A percentile compares a stretch with the other conserved stretches of the same genome.
Evolutionary conservation across 495 filamentous ascomycete genomes (phyloP).

Genomic region (Hypoxylon cercidicola): DNA sequence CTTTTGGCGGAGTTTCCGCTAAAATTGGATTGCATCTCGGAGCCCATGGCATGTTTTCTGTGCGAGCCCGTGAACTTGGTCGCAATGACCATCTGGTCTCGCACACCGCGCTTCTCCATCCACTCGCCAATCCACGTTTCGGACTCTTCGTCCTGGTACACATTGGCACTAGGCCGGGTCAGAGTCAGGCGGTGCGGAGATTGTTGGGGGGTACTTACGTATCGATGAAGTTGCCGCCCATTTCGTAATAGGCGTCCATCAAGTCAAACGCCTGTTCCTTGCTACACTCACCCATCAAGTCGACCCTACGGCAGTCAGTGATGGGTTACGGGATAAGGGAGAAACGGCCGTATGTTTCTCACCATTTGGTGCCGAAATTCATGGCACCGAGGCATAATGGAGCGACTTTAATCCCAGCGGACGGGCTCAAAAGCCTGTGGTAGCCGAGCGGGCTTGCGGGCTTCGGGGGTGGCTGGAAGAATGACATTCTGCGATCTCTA

Average conservation of each 20-base stretch:
- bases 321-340: no score
- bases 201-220: conserved; percentile 42
- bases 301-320: not conserved
- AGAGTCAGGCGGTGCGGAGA: not conserved
- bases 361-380: conserved; percentile 68
- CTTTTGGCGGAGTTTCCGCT: conserved; percentile 64
- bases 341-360: no score
- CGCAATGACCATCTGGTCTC: conserved; percentile 69
- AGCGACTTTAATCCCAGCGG: conserved; percentile 68
- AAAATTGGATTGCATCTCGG: conserved; percentile 60
- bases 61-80: conserved; percentile 62
- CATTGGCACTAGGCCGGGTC: conserved; percentile 50
- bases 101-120: conserved; percentile 60
- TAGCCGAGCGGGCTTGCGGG: conserved; percentile 64
- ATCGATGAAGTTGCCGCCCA: conserved; percentile 74
- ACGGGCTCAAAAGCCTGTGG: conserved; percentile 67
- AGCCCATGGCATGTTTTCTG: conserved; percentile 29
- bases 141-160: conserved; percentile 68
- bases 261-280: conserved; percentile 66
- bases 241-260: conserved; percentile 63
- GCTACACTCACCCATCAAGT: conserved; percentile 57
- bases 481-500: not conserved
- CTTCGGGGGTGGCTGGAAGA: conserved; percentile 49
- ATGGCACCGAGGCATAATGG: conserved; percentile 71
- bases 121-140: conserved; percentile 73